Conservation (phyloP, 352 stramenopile species). For the Phytophthora lateralis region DNA sequence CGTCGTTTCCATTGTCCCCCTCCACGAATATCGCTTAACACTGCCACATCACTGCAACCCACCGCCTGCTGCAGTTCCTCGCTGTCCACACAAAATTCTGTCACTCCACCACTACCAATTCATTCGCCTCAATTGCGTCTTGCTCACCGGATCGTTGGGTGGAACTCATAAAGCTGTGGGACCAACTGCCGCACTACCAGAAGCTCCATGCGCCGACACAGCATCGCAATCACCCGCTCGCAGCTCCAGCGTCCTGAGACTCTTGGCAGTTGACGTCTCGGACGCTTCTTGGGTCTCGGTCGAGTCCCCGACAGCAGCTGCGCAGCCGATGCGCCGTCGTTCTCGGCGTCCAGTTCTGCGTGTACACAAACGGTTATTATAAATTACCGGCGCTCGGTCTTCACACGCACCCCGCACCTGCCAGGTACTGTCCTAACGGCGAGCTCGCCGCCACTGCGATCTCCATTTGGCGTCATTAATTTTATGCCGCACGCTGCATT, state of each 20-base stretch:
- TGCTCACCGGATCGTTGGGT: conserved; percentile 36
- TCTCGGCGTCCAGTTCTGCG: conserved; percentile 26
- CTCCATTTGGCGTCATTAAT: conserved; percentile 41
- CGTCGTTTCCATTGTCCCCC: background rate
- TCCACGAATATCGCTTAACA: background rate
- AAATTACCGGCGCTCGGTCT: background rate
- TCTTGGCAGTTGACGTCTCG: background rate
- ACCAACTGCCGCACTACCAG: conserved; percentile 6
- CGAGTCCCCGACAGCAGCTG: conserved; percentile 17
- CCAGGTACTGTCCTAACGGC: conserved; percentile 64
- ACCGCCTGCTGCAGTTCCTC: conserved; percentile 31
- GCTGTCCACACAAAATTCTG: conserved; percentile 10
- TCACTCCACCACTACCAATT: background rate
- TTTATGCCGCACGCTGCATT: background rate
- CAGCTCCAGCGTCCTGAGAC: background rate
- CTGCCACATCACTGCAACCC: background rate
- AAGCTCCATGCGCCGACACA: conserved; percentile 11
- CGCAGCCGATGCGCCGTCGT: conserved; percentile 10
- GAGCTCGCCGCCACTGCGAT: conserved; percentile 46
- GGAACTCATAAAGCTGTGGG: conserved; percentile 17
- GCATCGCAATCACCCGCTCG: background rate
- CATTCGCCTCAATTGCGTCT: background rate
- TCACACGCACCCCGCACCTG: conserved; percentile 31
- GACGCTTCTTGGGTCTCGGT: conserved; percentile 9
- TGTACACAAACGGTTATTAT: background rate